Conservation (phyloP, 1,284 basidiomycete species). For the Trichosporon faecale region DNA sequence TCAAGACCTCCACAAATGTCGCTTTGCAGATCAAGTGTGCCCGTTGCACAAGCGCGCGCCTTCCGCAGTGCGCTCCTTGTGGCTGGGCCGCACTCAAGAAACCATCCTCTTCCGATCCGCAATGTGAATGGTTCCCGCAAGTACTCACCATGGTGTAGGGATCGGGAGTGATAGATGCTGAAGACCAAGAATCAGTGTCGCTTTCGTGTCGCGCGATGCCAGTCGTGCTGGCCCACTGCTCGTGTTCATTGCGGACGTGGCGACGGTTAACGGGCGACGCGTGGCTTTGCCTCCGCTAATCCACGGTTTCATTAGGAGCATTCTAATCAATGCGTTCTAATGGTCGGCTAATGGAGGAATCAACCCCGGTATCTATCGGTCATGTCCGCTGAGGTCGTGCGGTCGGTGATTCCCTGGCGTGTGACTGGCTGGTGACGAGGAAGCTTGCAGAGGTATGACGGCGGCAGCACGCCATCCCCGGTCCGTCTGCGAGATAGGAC, state of each 20-base stretch:
- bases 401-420: background rate
- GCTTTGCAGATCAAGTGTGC: background rate
- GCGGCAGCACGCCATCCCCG: constrained; percentile 5
- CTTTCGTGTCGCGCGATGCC: constrained; percentile 8
- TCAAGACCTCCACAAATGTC: background rate
- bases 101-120: background rate
- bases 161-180: background rate
- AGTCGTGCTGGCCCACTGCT: background rate
- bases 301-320: background rate
- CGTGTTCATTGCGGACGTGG: constrained; percentile 8
- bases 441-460: background rate
- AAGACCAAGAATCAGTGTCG: background rate
- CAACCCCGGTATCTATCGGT: background rate
- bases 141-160: constrained; percentile 13
- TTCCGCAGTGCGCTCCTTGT: too few species aligned
- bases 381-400: background rate
- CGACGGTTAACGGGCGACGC: background rate
- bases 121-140: background rate
- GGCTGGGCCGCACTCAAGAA: too few species aligned
- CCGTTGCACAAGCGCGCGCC: too few species aligned
- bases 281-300: background rate
- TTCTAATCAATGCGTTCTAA: background rate
- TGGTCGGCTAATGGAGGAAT: background rate
- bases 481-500: background rate
- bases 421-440: background rate